Percentiles rank a stretch among this genome's conserved stretches.
Conservation (phyloP, 2,329 filamentous ascomycete genomes). For the Colletotrichum nymphaeae region DNA sequence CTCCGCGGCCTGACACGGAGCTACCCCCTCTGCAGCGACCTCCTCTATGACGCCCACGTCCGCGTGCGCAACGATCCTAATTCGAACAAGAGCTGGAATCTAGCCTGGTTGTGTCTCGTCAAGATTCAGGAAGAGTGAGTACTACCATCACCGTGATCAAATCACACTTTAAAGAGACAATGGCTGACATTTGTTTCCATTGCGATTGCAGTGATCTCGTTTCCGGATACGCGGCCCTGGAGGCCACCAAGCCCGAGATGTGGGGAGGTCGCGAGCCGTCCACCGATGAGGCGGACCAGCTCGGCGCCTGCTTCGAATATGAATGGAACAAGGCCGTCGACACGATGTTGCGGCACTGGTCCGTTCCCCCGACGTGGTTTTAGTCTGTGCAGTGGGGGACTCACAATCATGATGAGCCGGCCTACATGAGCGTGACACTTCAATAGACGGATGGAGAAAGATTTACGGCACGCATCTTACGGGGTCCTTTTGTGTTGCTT, state of each 20-base stretch:
- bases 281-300: slow-evolving; percentile 65
- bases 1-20: slow-evolving; percentile 74
- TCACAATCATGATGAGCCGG: neutral
- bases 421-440: neutral
- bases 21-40: slow-evolving; percentile 75
- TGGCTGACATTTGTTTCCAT: neutral
- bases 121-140: slow-evolving; percentile 75
- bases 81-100: slow-evolving; percentile 79
- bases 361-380: slow-evolving; percentile 65
- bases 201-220: slow-evolving; percentile 65
- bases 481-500: neutral
- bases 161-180: neutral
- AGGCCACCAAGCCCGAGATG: slow-evolving; percentile 74
- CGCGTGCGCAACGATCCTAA: slow-evolving; percentile 72
- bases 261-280: slow-evolving; percentile 72
- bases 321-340: slow-evolving; percentile 76
- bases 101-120: slow-evolving; percentile 76
- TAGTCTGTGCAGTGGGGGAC: neutral
- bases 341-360: slow-evolving; percentile 78
- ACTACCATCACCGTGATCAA: too few relatives aligned
- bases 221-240: slow-evolving; percentile 67
- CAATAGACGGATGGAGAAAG: neutral
- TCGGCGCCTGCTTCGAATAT: slow-evolving; percentile 70
- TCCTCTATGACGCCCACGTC: slow-evolving; percentile 73
- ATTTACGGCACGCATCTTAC: neutral